Conservation (phyloP, 495 filamentous ascomycete genomes). For the Xylaria intraflava region DNA sequence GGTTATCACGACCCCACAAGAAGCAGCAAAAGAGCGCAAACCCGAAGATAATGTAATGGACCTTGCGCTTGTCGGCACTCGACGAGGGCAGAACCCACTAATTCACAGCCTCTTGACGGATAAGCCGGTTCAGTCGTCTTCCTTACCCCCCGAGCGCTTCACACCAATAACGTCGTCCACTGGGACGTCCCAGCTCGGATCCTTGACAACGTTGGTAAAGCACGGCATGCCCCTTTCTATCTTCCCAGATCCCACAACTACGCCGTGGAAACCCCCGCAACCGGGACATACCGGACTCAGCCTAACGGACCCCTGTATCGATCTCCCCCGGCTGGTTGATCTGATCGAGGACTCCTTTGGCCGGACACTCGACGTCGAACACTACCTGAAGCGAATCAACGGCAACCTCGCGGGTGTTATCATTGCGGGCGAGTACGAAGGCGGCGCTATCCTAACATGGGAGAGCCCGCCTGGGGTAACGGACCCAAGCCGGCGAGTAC, state of each 20-base stretch:
- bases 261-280: conserved; percentile 60
- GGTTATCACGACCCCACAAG: conserved; percentile 76
- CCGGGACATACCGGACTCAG: conserved; percentile 46
- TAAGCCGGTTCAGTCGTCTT: conserved; percentile 85
- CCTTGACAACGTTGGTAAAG: conserved; percentile 76
- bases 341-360: conserved; percentile 94
- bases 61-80: conserved; percentile 50
- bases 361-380: conserved; percentile 70
- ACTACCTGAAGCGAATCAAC: conserved; percentile 74
- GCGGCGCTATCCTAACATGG: conserved; percentile 92
- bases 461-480: conserved; percentile 63
- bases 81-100: conserved; percentile 77
- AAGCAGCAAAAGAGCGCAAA: conserved; percentile 55
- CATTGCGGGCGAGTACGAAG: conserved; percentile 94
- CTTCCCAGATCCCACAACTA: conserved; percentile 58
- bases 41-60: conserved; percentile 38
- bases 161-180: conserved; percentile 26
- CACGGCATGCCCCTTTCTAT: conserved; percentile 84
- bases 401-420: conserved; percentile 81
- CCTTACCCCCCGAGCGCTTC: conserved; percentile 64
- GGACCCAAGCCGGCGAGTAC: conserved; percentile 58
- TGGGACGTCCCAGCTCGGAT: conserved; percentile 32
- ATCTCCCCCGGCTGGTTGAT: conserved; percentile 71
- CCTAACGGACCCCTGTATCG: conserved; percentile 71
- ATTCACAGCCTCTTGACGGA: conserved; percentile 97